Evolutionary conservation across 495 filamentous ascomycete species (phyloP).

Genomic region (Penicillium verhagenii): DNA sequence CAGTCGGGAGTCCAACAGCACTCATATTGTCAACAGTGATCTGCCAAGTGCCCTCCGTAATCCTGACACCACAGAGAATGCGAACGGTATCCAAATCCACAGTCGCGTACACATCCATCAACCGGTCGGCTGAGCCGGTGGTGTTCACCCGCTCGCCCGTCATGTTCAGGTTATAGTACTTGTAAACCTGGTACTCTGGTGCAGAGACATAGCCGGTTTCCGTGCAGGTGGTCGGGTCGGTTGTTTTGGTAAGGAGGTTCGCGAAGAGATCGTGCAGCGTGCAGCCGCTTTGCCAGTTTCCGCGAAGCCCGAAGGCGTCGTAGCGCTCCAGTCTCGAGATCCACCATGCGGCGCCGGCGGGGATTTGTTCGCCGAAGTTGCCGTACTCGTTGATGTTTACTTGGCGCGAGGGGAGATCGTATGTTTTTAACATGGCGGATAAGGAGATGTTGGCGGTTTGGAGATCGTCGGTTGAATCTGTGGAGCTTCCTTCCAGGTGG

Average conservation of each 20-base stretch:
- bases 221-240: constrained; percentile 6
- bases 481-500: constrained; percentile 25
- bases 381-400: constrained; percentile 48
- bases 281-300: constrained; percentile 36
- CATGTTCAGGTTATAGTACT: constrained; percentile 44
- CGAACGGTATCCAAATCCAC: constrained; percentile 24
- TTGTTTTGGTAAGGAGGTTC: constrained; percentile 21
- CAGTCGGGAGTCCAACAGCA: constrained; percentile 26
- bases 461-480: constrained; percentile 24
- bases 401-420: constrained; percentile 29
- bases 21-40: constrained; percentile 27
- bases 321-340: constrained; percentile 39
- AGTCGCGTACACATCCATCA: constrained; percentile 38
- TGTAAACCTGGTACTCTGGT: constrained; percentile 43
- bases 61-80: constrained; percentile 31
- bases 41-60: constrained; percentile 32
- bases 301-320: constrained; percentile 37
- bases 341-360: constrained; percentile 37
- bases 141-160: constrained; percentile 35
- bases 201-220: constrained; percentile 31
- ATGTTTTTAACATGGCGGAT: constrained; percentile 19
- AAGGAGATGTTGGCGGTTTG: constrained; percentile 23
- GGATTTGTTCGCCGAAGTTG: constrained; percentile 33
- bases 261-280: constrained; percentile 40
- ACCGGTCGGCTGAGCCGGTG: constrained; percentile 23